Percentiles rank a stretch among this genome's conserved stretches.
Conservation (phyloP, 345 rosid genomes). For the Carallia pectinifolia region DNA sequence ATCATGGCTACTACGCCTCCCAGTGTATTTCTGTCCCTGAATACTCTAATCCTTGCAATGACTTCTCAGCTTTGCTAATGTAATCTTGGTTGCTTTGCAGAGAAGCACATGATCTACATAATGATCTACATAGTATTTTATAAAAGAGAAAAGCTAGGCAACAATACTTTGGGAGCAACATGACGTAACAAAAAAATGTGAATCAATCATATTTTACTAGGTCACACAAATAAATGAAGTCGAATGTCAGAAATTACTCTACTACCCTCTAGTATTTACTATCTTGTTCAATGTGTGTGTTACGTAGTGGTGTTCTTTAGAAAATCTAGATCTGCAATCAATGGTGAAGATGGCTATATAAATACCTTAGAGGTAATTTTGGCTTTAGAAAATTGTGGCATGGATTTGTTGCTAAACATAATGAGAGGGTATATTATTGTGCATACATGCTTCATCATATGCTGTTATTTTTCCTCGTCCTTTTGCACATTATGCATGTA, state of each 20-base stretch:
- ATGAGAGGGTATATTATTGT: neutral
- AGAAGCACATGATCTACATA: constrained; percentile 57
- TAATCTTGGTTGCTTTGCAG: constrained; percentile 44
- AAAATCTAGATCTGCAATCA: constrained; percentile 35
- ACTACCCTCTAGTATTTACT: too few relatives aligned
- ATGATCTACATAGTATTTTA: constrained; percentile 41
- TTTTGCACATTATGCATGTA: neutral
- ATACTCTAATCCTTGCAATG: constrained; percentile 1
- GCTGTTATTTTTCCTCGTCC: neutral
- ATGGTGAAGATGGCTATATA: constrained; percentile 27
- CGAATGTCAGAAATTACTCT: too few relatives aligned
- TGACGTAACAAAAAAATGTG: too few relatives aligned
- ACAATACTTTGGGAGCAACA: too few relatives aligned
- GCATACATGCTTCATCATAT: neutral
- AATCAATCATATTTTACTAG: too few relatives aligned
- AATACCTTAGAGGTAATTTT: constrained; percentile 37
- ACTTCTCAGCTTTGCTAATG: constrained; percentile 20
- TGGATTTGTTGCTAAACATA: neutral
- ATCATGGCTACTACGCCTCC: neutral
- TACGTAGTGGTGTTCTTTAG: constrained; percentile 26
- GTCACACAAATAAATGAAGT: too few relatives aligned
- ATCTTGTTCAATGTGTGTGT: too few relatives aligned
- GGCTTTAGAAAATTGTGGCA: too few relatives aligned
- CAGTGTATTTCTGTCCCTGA: neutral
- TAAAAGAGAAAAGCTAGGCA: too few relatives aligned